A percentile compares a stretch with the other conserved stretches of the same genome.
These are phyloP conservation scores for Fusarium paranaense DNA, from an alignment of 2,329 filamentous ascomycete species.

Conservation along the genomic window DNA sequence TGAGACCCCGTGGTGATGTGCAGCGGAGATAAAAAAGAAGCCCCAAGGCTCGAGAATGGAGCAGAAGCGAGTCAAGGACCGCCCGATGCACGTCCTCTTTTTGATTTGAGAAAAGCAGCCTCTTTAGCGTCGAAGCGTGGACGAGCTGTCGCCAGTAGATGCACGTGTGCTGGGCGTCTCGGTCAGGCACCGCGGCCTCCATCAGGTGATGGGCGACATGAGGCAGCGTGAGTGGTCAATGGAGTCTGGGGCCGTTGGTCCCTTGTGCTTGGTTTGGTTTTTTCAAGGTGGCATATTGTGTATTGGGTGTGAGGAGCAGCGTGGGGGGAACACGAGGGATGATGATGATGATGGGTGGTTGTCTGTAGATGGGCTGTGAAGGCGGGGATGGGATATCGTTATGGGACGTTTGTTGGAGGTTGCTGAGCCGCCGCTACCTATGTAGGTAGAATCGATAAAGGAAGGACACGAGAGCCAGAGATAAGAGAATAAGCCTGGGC, in stretches of 20 bases:
- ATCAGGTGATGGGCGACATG: conserved; percentile 3
- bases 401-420: neutral
- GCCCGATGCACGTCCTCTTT: neutral
- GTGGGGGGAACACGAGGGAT: neutral
- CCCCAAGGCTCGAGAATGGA: neutral
- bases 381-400: neutral
- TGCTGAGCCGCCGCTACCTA: neutral
- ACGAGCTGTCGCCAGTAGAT: conserved; percentile 32
- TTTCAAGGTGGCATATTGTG: neutral
- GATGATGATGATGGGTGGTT: neutral
- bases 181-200: conserved; percentile 7
- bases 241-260: neutral
- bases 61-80: neutral
- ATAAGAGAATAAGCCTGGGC: neutral
- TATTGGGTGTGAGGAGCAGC: neutral
- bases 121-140: neutral
- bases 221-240: conserved; percentile 11
- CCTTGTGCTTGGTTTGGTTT: neutral
- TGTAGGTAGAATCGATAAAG: neutral
- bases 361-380: neutral
- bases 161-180: conserved; percentile 22
- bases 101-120: neutral
- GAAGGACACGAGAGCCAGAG: neutral
- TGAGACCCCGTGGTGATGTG: neutral
- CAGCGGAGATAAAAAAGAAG: neutral